These are phyloP conservation scores for Exophiala sideris DNA, from an alignment of 2,329 filamentous ascomycete species.

Conservation along the genomic window DNA sequence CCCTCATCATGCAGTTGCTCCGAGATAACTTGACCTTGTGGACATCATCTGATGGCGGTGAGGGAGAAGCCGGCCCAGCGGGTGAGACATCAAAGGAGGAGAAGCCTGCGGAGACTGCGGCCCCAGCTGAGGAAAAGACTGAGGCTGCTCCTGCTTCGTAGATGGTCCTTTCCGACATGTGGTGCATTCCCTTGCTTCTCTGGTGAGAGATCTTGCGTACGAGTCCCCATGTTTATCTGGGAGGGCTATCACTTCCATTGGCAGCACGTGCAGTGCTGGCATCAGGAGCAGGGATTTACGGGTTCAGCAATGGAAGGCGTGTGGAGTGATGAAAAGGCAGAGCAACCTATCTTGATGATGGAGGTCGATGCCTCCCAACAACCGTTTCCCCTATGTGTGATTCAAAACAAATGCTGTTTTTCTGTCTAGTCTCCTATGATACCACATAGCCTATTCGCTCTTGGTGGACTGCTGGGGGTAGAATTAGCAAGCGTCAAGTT, in stretches of 20 bases:
- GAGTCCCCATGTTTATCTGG: conserved; percentile 12
- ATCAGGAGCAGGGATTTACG: conserved; percentile 17
- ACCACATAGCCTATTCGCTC: conserved; percentile 26
- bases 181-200: conserved; percentile 13
- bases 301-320: conserved; percentile 17
- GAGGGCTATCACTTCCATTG: conserved; percentile 17
- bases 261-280: conserved; percentile 15
- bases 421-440: conserved; percentile 26
- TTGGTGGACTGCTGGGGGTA: conserved; percentile 23
- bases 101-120: conserved; percentile 50
- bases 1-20: conserved; percentile 97
- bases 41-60: conserved; percentile 88
- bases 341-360: conserved; percentile 5
- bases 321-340: conserved; percentile 22
- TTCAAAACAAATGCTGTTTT: conserved; percentile 21
- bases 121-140: conserved; percentile 32
- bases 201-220: conserved; percentile 16
- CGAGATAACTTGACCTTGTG: conserved; percentile 97
- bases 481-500: conserved; percentile 26
- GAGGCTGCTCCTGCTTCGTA: conserved; percentile 27
- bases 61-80: conserved; percentile 61
- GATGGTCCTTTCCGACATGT: conserved; percentile 8
- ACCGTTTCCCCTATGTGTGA: conserved; percentile 16
- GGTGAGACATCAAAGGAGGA: conserved; percentile 62
- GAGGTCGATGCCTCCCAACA: conserved; percentile 9